Conservation (phyloP, 352 stramenopile species). For the Pythium oligandrum region DNA sequence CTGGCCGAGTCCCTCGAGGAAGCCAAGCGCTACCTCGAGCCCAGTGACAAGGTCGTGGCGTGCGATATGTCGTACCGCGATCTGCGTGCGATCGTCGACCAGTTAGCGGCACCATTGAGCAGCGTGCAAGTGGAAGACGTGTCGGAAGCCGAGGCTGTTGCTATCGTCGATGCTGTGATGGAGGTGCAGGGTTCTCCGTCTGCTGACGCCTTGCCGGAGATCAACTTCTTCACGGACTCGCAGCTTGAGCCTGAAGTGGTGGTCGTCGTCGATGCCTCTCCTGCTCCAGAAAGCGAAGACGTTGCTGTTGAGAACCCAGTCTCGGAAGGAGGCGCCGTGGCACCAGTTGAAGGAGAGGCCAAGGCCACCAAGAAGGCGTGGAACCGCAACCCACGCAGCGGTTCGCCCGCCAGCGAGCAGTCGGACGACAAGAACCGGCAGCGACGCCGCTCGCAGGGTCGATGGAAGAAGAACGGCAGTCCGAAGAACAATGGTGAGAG, state of each 20-base stretch:
- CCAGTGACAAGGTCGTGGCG: constrained; percentile 69
- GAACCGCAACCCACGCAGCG: constrained; percentile 7
- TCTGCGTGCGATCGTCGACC: constrained; percentile 52
- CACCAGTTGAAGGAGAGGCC: constrained; percentile 10
- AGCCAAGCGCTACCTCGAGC: constrained; percentile 61
- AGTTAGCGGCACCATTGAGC: constrained; percentile 16
- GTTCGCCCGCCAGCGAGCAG: neutral
- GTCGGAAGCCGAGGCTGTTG: constrained; percentile 13
- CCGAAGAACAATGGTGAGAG: constrained; percentile 7
- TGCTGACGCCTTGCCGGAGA: constrained; percentile 52
- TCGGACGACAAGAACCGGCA: constrained; percentile 10
- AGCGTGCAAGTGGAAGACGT: constrained; percentile 2
- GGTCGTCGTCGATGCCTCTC: neutral
- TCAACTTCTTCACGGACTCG: constrained; percentile 87
- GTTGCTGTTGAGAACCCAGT: constrained; percentile 2
- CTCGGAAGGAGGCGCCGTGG: constrained; percentile 13
- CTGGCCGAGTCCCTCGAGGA: constrained; percentile 72
- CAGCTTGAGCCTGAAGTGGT: constrained; percentile 34
- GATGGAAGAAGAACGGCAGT: constrained; percentile 12
- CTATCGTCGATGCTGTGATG: constrained; percentile 1
- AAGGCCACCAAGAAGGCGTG: constrained; percentile 10
- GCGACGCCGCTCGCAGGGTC: constrained; percentile 15
- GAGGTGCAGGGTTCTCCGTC: constrained; percentile 14
- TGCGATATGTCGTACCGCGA: constrained; percentile 68
- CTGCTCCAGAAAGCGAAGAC: no score